Percentiles rank a stretch among this genome's conserved stretches.
phyloP scores from a whole-genome alignment of 345 rosid genomes.

The Triadica sebifera region DNA sequence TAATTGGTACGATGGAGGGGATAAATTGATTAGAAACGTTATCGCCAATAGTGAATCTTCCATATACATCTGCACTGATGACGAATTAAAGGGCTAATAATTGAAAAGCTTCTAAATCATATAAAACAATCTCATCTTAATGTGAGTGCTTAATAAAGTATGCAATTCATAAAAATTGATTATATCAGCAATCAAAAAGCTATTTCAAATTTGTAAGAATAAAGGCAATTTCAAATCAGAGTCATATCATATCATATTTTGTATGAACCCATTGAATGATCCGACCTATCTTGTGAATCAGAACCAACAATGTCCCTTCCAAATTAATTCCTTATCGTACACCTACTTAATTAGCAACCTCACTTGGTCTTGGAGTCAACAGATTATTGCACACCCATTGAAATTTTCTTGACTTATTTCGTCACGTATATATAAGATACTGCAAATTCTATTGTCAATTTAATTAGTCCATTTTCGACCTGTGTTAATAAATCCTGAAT shows the following conservation, averaged over 20 bases:
- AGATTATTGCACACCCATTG: slow-evolving; percentile 14
- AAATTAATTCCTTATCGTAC: slow-evolving; percentile 7
- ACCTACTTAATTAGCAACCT: neutral
- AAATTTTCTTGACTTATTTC: neutral
- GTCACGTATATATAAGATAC: slow-evolving; percentile 2
- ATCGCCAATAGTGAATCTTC: neutral
- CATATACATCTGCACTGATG: neutral
- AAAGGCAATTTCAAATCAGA: slow-evolving; percentile 17
- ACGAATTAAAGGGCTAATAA: neutral
- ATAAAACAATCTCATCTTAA: neutral
- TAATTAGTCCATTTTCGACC: neutral
- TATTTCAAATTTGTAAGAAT: neutral
- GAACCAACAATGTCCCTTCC: slow-evolving; percentile 23
- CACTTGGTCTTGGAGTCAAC: slow-evolving; percentile 12
- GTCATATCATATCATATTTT: slow-evolving; percentile 9
- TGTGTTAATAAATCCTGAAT: neutral
- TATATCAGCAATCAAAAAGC: neutral
- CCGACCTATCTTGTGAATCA: slow-evolving; percentile 17
- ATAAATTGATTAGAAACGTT: neutral
- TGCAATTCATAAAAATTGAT: neutral
- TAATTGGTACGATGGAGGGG: neutral
- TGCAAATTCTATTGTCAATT: neutral
- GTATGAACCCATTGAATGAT: neutral
- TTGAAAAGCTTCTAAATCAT: neutral
- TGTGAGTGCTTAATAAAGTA: slow-evolving; percentile 1